phyloP scores from a whole-genome alignment of 1,284 basidiomycete species.

The Jaminaea rosea region DNA sequence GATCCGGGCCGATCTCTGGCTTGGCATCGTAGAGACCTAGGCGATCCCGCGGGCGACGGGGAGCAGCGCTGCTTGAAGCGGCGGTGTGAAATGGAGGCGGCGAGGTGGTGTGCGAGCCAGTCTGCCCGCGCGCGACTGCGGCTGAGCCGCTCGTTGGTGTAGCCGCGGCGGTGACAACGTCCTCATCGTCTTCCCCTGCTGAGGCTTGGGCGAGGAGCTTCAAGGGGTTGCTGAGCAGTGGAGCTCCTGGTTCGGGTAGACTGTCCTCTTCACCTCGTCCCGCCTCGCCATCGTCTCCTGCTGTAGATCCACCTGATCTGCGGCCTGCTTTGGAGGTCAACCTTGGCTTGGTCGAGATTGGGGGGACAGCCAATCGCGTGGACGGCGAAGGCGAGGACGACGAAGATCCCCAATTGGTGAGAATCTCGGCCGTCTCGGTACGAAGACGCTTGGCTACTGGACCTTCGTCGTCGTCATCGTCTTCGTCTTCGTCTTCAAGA shows the following conservation, averaged over 20 bases:
- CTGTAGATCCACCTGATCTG: neutral
- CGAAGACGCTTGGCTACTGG: neutral
- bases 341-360: no score
- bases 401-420: neutral
- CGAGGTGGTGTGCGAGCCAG: no score
- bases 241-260: constrained; percentile 4
- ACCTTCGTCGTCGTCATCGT: neutral
- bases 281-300: neutral
- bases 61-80: neutral
- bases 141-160: neutral
- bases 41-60: neutral
- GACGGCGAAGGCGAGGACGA: neutral
- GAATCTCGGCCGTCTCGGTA: neutral
- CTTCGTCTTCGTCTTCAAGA: no score
- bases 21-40: constrained; percentile 7
- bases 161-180: neutral
- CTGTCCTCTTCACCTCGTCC: no score
- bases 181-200: constrained; percentile 3
- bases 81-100: no score
- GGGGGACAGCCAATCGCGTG: no score
- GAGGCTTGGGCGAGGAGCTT: constrained; percentile 10
- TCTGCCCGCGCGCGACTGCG: neutral
- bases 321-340: neutral
- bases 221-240: constrained; percentile 9
- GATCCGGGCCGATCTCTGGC: neutral